phyloP scores from a whole-genome alignment of 192 early-diverging fungal species.

The Lobosporangium transversale region DNA sequence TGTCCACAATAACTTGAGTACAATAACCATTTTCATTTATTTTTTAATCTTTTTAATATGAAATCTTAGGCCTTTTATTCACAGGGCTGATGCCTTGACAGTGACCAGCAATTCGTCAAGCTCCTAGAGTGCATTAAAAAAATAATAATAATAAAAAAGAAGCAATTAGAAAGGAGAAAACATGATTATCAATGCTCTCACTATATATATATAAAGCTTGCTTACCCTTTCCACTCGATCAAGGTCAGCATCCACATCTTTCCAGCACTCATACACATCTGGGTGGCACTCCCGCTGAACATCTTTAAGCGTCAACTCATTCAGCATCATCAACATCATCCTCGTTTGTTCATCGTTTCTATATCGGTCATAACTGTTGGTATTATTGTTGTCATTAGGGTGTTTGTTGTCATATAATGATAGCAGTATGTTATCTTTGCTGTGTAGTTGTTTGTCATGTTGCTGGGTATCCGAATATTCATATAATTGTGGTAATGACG shows the following conservation, averaged over 20 bases:
- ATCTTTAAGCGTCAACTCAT: constrained; percentile 47
- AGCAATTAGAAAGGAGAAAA: not conserved
- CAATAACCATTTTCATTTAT: too few species aligned
- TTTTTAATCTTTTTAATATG: not conserved
- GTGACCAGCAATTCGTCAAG: constrained; percentile 53
- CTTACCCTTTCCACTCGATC: constrained; percentile 48
- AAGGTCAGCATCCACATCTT: constrained; percentile 47
- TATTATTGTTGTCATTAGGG: not conserved
- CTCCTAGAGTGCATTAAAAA: constrained; percentile 23
- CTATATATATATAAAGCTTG: not conserved
- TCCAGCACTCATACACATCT: constrained; percentile 51
- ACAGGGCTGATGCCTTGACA: constrained; percentile 38
- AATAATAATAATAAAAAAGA: not conserved
- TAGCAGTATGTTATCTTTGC: not conserved
- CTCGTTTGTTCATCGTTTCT: constrained; percentile 26
- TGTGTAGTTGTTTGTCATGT: not conserved
- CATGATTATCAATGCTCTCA: not conserved
- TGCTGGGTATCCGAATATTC: constrained; percentile 10
- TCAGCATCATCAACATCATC: constrained; percentile 50
- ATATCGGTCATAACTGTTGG: constrained; percentile 9
- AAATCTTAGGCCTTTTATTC: not conserved
- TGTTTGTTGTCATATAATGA: not conserved
- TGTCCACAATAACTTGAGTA: too few species aligned
- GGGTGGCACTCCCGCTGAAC: constrained; percentile 50
- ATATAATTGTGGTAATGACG: constrained; percentile 13